Base-by-base conservation (phyloP, 768 basidiomycete genomes). In the Tricholoma sp. region DNA sequence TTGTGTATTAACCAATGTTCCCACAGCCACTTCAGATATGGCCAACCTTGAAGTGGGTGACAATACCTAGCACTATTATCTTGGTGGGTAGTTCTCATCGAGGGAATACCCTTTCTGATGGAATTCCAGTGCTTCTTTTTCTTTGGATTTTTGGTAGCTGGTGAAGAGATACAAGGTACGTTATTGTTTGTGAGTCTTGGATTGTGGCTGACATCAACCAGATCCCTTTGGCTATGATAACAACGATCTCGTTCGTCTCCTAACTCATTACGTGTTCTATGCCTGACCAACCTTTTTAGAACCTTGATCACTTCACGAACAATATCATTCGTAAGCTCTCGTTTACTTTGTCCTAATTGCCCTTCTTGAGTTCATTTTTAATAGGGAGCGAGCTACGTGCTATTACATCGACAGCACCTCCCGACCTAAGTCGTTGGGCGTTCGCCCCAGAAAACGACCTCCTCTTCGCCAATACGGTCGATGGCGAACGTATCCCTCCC, bases 151-250 rank as follows among this genome's bases (percentile, higher is more conserved):
- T 67, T 89, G 57, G 84, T 84, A 50, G 85, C 85, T 27, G 86
- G 86, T 45, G 85, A 88, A 69, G 86, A 88, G 69, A 88, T 88
- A 56, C 85, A 88, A 69, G 86, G 85, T 86, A 58, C 63, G 18
- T 64, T 56, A 49, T 27, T 50, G 35, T 52, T 19, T 52, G 37
- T 22, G 31, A 53, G 37, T 52, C 50, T 51, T 27, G 52, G 52
- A n/a, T 6, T 55, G 16, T 54, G 41, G 18, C 39, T 35, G 35
- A 50, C 21, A 49, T 34, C 14, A 50, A 18, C 19, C 58, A 79
- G 79, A 79, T 68, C 78, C 78, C 37, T 79, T 79, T 55, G 76
- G 85, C 52, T 88, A 88, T 63, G 87, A 88, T 70, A 85, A 84
- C 68, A 88, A 89, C 65, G 87, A 88, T 63, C 74, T 88, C 56